These are phyloP conservation scores for Conticribra weissflogii DNA, from an alignment of 108 stramenopile genomes.

Conservation along the genomic window DNA sequence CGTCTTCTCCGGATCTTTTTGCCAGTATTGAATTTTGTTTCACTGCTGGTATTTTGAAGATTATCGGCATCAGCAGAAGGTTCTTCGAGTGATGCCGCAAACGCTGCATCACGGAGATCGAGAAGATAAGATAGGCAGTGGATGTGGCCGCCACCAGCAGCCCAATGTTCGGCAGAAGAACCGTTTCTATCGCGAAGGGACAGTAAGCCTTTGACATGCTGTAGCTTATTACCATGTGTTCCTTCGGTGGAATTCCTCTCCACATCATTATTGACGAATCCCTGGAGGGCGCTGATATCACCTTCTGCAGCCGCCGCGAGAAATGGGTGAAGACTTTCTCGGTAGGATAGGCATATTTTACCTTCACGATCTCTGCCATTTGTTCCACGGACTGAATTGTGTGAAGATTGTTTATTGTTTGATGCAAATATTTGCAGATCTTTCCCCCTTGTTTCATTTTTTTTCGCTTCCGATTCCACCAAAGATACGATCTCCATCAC, in stretches of 20 bases:
- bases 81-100: neutral
- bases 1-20: slow-evolving; percentile 66
- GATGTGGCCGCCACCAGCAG: slow-evolving; percentile 75
- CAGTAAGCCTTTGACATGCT: slow-evolving; percentile 40
- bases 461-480: slow-evolving; percentile 51
- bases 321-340: slow-evolving; percentile 73
- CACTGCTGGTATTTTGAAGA: neutral
- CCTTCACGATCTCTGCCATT: slow-evolving; percentile 57
- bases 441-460: too few relatives aligned
- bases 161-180: slow-evolving; percentile 74
- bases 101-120: slow-evolving; percentile 33
- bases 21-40: neutral
- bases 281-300: slow-evolving; percentile 35
- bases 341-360: slow-evolving; percentile 53
- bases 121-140: slow-evolving; percentile 66
- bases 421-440: too few relatives aligned
- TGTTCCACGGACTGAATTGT: slow-evolving; percentile 1
- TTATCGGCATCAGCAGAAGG: neutral
- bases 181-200: slow-evolving; percentile 64
- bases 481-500: slow-evolving; percentile 62
- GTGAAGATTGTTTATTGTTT: neutral
- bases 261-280: slow-evolving; percentile 18
- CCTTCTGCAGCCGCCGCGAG: slow-evolving; percentile 75
- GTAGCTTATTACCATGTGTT: slow-evolving; percentile 2
- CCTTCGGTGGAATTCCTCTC: slow-evolving; percentile 1